These are phyloP conservation scores for Tillandsia fasciculata DNA, from an alignment of 176 grass and related monocot species.

Conservation along the genomic window DNA sequence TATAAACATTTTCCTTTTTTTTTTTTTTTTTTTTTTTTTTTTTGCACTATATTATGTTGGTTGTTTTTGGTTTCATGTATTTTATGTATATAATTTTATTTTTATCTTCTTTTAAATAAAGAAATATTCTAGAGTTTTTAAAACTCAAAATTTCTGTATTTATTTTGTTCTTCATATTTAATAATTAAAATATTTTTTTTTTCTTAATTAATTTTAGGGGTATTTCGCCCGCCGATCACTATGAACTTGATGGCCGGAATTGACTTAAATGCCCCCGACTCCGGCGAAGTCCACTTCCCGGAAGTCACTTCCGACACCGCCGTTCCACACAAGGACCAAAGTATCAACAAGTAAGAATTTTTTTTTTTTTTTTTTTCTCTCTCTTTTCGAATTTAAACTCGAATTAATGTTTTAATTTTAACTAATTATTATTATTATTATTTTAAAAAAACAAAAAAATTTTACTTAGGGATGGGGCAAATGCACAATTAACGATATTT, in stretches of 20 bases:
- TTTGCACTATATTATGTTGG: too few relatives aligned
- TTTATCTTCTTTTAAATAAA: too few relatives aligned
- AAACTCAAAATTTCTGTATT: not conserved
- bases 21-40: not conserved
- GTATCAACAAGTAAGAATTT: not conserved
- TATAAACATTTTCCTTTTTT: not conserved
- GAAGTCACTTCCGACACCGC: not conserved
- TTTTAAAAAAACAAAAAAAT: too few relatives aligned
- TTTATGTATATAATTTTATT: too few relatives aligned
- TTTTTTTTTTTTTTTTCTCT: not conserved
- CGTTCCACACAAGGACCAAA: not conserved
- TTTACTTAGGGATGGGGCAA: not conserved
- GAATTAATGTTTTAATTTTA: too few relatives aligned
- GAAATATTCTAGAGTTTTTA: too few relatives aligned
- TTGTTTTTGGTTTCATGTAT: too few relatives aligned
- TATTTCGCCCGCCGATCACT: not conserved
- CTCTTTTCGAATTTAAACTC: too few relatives aligned
- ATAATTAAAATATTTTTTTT: not conserved
- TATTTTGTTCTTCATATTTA: not conserved
- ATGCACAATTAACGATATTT: conserved; percentile 11
- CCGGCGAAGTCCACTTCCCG: not conserved
- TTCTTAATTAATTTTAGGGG: not conserved
- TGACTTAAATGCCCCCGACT: not conserved
- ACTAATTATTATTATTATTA: too few relatives aligned
- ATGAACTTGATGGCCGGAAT: not conserved